Evolutionary conservation across 805 yeast species (phyloP).

Genomic region (Yarrowia deformans): DNA sequence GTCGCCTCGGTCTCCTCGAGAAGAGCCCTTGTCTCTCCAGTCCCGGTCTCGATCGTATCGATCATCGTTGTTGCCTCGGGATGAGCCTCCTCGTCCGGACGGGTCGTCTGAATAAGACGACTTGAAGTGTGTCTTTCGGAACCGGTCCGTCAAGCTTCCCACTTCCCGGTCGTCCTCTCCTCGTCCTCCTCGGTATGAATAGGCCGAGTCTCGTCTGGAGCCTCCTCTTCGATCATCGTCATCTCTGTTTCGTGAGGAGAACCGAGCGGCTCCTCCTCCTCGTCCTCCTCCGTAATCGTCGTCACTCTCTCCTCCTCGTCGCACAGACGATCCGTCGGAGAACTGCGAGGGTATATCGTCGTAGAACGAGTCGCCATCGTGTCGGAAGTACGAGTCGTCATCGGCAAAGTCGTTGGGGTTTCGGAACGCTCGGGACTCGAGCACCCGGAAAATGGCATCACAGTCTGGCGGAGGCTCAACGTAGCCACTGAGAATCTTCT

Average conservation of each 20-base stretch:
- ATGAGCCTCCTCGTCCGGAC: slow-evolving; percentile 55
- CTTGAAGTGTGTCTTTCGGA: slow-evolving; percentile 52
- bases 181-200: slow-evolving; percentile 7
- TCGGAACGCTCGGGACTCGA: slow-evolving; percentile 84
- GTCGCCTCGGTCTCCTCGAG: slow-evolving; percentile 22
- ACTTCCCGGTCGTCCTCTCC: slow-evolving; percentile 45
- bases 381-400: slow-evolving; percentile 56
- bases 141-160: slow-evolving; percentile 50
- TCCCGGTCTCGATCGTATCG: slow-evolving; percentile 25
- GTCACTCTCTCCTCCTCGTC: slow-evolving; percentile 40
- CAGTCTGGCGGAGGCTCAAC: slow-evolving; percentile 94
- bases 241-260: slow-evolving; percentile 28
- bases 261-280: slow-evolving; percentile 43
- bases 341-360: slow-evolving; percentile 78
- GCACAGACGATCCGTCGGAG: slow-evolving; percentile 57
- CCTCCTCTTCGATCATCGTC: slow-evolving; percentile 20
- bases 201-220: slow-evolving; percentile 31
- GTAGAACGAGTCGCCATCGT: slow-evolving; percentile 69
- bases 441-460: slow-evolving; percentile 83
- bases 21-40: slow-evolving; percentile 37
- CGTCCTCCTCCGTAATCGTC: slow-evolving; percentile 42
- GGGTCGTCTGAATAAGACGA: slow-evolving; percentile 53
- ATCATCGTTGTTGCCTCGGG: slow-evolving; percentile 50
- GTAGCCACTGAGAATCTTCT: slow-evolving; percentile 79
- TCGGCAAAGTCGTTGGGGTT: slow-evolving; percentile 51